Evolutionary conservation across 345 rosid genomes (phyloP).

Genomic region (Anacardium occidentale): DNA sequence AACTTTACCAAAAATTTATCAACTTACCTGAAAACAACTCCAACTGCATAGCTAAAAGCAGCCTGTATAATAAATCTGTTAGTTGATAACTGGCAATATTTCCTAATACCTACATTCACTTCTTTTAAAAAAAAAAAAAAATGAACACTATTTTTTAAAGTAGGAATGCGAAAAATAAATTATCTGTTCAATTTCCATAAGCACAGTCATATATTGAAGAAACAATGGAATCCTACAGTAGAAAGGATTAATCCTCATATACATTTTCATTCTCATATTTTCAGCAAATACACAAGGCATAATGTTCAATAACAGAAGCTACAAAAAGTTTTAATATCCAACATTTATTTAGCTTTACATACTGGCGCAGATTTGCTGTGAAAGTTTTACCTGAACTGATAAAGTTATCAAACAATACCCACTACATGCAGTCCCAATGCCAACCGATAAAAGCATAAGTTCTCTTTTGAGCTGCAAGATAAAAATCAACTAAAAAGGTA

Average conservation of each 20-base stretch:
- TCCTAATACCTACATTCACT: background rate
- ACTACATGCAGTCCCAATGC: conserved; percentile 74
- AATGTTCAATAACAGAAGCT: background rate
- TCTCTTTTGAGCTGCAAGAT: conserved; percentile 73
- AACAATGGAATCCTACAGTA: background rate
- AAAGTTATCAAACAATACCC: conserved; percentile 75
- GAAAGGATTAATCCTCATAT: background rate
- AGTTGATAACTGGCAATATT: conserved; percentile 5
- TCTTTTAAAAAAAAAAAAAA: background rate
- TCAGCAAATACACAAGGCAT: background rate
- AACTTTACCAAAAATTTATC: conserved; percentile 5
- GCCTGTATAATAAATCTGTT: conserved; percentile 48
- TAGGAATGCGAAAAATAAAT: no score
- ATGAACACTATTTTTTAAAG: background rate
- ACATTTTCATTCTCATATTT: background rate
- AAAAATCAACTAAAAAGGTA: conserved; percentile 13
- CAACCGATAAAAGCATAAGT: conserved; percentile 66
- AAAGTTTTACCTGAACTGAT: conserved; percentile 62
- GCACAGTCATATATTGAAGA: background rate
- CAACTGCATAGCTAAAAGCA: conserved; percentile 78
- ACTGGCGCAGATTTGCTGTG: background rate
- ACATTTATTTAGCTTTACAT: background rate
- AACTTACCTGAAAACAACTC: conserved; percentile 80
- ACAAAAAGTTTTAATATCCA: background rate
- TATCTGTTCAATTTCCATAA: background rate